Percentiles rank a stretch among this genome's conserved stretches.
Evolutionary conservation across 768 basidiomycete species (phyloP).

Genomic region (Lyophyllum decastes): DNA sequence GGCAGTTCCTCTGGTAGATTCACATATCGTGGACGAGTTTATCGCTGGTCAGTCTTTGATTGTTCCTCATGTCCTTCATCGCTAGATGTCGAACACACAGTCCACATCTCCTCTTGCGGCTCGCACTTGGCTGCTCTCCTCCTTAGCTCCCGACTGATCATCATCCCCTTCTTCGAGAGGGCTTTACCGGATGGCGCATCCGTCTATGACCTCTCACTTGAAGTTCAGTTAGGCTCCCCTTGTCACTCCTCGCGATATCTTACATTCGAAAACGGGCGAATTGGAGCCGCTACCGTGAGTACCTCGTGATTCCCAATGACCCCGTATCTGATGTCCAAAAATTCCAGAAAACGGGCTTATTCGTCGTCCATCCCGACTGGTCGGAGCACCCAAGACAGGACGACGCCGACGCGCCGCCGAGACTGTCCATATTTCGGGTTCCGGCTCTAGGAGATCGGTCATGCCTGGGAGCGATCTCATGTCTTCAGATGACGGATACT

Average conservation of each 20-base stretch:
- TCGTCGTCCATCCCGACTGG: conserved; percentile 30
- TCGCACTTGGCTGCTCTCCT: conserved; percentile 45
- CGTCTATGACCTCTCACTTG: conserved; percentile 34
- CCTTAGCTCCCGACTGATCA: conserved; percentile 37
- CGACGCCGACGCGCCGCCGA: conserved; percentile 10
- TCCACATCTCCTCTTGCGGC: conserved; percentile 51
- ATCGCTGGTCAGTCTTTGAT: conserved; percentile 38
- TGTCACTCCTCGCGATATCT: conserved; percentile 45
- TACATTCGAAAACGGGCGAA: conserved; percentile 44
- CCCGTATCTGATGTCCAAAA: not conserved
- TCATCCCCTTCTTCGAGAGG: conserved; percentile 44
- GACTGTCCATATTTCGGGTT: conserved; percentile 25
- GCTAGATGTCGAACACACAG: conserved; percentile 21
- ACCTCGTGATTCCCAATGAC: not conserved
- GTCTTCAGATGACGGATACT: conserved; percentile 57
- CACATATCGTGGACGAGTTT: conserved; percentile 41
- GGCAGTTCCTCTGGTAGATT: not conserved
- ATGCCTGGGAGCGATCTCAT: conserved; percentile 38
- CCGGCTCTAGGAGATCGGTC: conserved; percentile 30
- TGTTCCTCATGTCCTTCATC: not conserved
- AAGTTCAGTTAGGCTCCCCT: conserved; percentile 43
- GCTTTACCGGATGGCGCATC: conserved; percentile 26
- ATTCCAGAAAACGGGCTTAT: conserved; percentile 31
- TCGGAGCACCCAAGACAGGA: not conserved
- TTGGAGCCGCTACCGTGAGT: conserved; percentile 51